These are phyloP conservation scores for Trichothecium sympodiale DNA, from an alignment of 2,329 filamentous ascomycete genomes.

Conservation along the genomic window DNA sequence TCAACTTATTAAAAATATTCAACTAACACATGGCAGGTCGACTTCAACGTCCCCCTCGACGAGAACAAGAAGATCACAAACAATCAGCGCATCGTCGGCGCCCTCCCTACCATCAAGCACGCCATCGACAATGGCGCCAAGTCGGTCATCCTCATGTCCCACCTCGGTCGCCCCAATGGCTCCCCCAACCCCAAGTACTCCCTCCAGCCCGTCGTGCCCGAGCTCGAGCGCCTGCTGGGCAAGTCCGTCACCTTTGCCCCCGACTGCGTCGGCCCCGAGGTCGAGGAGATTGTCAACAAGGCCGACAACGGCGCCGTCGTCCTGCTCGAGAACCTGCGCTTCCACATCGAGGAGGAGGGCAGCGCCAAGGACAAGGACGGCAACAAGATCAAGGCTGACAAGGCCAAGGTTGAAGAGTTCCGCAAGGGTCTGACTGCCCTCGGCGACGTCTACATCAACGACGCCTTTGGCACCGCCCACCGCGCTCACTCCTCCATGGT, in stretches of 20 bases:
- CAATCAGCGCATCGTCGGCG: constrained; percentile 95
- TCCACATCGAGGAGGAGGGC: constrained; percentile 97
- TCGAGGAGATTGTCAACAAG: constrained; percentile 80
- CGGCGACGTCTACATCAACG: constrained; percentile 95
- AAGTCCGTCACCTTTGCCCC: constrained; percentile 79
- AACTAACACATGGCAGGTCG: constrained; percentile 52
- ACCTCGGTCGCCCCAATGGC: constrained; percentile 91
- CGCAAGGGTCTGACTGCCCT: constrained; percentile 89
- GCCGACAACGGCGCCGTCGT: constrained; percentile 74
- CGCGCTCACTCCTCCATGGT: constrained; percentile 99
- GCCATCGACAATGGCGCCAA: constrained; percentile 84
- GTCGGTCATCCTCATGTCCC: constrained; percentile 93
- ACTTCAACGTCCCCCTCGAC: constrained; percentile 99
- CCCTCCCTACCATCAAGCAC: constrained; percentile 90
- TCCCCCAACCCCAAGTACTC: constrained; percentile 87
- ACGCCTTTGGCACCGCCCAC: constrained; percentile 97
- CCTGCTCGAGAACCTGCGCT: constrained; percentile 93
- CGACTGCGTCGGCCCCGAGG: constrained; percentile 82
- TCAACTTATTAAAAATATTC: too few relatives aligned
- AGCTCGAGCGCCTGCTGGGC: constrained; percentile 82
- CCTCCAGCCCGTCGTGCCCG: constrained; percentile 79
- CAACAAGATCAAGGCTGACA: constrained; percentile 97
- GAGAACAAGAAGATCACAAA: constrained; percentile 90
- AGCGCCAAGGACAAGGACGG: constrained; percentile 87
- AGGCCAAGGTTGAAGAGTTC: constrained; percentile 85